Evolutionary conservation across 306 rosid genomes (phyloP), one percentile per base, ranked within the genome.

Genomic region (Glycyrrhiza uralensis): DNA sequence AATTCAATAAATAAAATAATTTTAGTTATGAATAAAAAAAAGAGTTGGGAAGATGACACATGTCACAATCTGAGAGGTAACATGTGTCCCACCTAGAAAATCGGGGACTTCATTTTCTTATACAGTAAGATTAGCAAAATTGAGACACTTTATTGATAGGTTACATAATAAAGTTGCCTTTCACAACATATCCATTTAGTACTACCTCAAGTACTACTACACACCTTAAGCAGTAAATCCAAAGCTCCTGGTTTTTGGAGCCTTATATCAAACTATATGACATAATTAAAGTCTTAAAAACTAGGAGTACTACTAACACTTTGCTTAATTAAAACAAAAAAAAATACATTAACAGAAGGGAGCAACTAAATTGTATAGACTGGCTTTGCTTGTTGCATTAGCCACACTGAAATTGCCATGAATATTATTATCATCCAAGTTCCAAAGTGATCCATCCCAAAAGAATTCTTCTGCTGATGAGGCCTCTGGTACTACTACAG

Each of bases 361-460:
- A 71, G 87, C 66, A 44, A 91, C 87, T 79, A 89, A 71, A 82
- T 68, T 91, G 45, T 80, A 91, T 57, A 77, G 72, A 56, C 59
- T 80, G 47, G 71, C 74, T 81, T 77, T 85, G 80, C 47, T 60
- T 71, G 91, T 19, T 42, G 85, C 78, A 77, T 26, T 74, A 35
- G 88, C 80, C 14, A 83, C 22, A 59, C 60, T 77, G 67, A 77
- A 81, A 66, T 65, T 83, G 1, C 81, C 90, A 60, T 89, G 89
- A 75, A 76, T 19, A 72, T 87, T 92, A 74, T 88, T 19, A 72
- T 87, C 94, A 74, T 88, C 98, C 85, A 86, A 56, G 83, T 83
- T 90, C 98, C 94, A 92, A 5, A 88, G 9, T n/a, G n/a, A n/a
- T 1, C 89, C 86, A 79, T 90, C 95, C 96, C 87, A 92, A 5